Conservation (phyloP, 2,329 filamentous ascomycete genomes). For the Teratosphaeria zuluensis region DNA sequence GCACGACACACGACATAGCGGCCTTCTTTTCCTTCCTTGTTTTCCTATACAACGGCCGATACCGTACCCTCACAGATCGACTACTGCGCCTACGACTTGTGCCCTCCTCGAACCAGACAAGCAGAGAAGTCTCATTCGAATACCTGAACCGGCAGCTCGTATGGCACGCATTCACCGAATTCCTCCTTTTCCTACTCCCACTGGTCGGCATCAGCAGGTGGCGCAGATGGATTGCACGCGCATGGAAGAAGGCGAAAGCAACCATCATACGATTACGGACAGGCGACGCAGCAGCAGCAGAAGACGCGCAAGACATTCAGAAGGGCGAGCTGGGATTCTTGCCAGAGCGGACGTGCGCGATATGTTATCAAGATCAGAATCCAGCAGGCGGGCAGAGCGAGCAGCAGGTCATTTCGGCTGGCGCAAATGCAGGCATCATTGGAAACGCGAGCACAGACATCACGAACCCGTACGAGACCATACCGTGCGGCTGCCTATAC, state of each 20-base stretch:
- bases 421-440: constrained; percentile 56
- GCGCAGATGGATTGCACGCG: constrained; percentile 77
- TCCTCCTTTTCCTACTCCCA: constrained; percentile 91
- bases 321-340: constrained; percentile 65
- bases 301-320: constrained; percentile 29
- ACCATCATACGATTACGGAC: constrained; percentile 41
- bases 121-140: constrained; percentile 89
- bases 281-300: constrained; percentile 35
- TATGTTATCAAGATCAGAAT: constrained; percentile 93
- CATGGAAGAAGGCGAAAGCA: constrained; percentile 72
- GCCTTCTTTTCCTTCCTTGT: constrained; percentile 79
- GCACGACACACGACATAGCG: constrained; percentile 68
- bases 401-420: constrained; percentile 58
- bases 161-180: constrained; percentile 99
- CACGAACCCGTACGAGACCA: constrained; percentile 88
- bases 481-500: constrained; percentile 84
- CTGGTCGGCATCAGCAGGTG: constrained; percentile 91
- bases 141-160: constrained; percentile 96
- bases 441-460: constrained; percentile 87
- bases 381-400: constrained; percentile 54
- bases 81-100: constrained; percentile 74
- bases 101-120: constrained; percentile 74
- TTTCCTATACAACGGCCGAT: constrained; percentile 83
- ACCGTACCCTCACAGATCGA: constrained; percentile 82
- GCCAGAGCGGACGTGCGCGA: constrained; percentile 88